Conservation (phyloP, 2,329 filamentous ascomycete genomes). For the Fusarium succisae region DNA sequence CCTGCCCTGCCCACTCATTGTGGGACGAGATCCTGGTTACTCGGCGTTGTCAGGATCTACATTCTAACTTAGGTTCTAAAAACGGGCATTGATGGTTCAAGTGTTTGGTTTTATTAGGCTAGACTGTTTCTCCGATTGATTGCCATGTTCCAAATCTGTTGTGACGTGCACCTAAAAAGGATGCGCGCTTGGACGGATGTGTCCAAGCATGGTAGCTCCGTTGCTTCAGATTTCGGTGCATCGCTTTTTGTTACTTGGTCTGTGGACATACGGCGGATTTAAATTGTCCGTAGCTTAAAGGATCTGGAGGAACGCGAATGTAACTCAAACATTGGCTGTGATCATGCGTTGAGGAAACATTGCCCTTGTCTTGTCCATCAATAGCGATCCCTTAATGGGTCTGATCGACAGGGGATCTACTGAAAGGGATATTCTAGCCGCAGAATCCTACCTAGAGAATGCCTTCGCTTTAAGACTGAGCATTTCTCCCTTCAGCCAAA, state of each 20-base stretch:
- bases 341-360: not conserved
- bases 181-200: conserved; percentile 15
- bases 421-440: not conserved
- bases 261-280: not conserved
- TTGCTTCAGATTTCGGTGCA: conserved; percentile 31
- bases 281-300: not conserved
- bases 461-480: not conserved
- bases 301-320: not conserved
- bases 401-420: conserved; percentile 33
- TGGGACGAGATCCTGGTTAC: conserved; percentile 32
- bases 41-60: conserved; percentile 16
- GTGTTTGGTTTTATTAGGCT: not conserved
- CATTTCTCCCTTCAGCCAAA: not conserved
- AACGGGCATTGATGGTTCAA: conserved; percentile 8
- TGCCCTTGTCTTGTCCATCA: not conserved
- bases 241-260: not conserved
- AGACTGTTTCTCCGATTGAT: conserved; percentile 16
- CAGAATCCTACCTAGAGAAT: not conserved
- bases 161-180: not conserved
- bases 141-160: conserved; percentile 11
- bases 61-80: not conserved
- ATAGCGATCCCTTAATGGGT: not conserved
- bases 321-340: not conserved
- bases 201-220: not conserved
- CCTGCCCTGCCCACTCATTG: not conserved